These are phyloP conservation scores for Diaporthe australafricana DNA, from an alignment of 2,329 filamentous ascomycete genomes.

Conservation along the genomic window DNA sequence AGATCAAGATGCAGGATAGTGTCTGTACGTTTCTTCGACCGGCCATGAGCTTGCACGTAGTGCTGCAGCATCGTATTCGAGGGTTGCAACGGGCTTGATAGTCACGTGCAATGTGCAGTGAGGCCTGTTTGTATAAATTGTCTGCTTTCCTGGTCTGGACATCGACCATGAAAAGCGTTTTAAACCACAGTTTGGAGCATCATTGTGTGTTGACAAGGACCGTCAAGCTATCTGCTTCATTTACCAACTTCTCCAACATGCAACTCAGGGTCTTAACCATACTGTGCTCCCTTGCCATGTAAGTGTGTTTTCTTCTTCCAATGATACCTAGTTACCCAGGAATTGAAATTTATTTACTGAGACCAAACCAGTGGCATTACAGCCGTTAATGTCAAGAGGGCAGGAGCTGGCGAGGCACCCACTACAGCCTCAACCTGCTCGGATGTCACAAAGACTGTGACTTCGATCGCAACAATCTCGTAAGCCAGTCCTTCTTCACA, in stretches of 20 bases:
- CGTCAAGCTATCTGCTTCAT: background rate
- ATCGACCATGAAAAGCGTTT: background rate
- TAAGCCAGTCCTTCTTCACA: background rate
- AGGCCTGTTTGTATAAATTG: background rate
- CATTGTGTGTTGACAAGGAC: background rate
- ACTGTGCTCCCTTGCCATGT: constrained; percentile 1
- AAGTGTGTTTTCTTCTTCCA: background rate
- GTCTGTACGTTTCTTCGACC: background rate
- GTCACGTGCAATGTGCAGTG: background rate
- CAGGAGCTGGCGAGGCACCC: background rate
- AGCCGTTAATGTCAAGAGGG: constrained; percentile 3
- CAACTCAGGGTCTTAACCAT: background rate
- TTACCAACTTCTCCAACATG: background rate
- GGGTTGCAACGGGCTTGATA: background rate
- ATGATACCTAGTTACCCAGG: fast-evolving
- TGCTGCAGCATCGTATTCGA: background rate
- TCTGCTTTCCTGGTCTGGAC: background rate
- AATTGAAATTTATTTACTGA: background rate
- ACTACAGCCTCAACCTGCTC: constrained; percentile 12
- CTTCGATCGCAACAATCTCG: constrained; percentile 6
- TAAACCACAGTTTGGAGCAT: background rate
- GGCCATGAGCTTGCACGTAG: background rate
- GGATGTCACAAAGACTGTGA: constrained; percentile 2
- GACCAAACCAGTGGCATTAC: background rate
- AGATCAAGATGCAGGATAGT: constrained; percentile 17